Conservation (phyloP, 345 rosid species). For the Lenwebbia sp. region DNA sequence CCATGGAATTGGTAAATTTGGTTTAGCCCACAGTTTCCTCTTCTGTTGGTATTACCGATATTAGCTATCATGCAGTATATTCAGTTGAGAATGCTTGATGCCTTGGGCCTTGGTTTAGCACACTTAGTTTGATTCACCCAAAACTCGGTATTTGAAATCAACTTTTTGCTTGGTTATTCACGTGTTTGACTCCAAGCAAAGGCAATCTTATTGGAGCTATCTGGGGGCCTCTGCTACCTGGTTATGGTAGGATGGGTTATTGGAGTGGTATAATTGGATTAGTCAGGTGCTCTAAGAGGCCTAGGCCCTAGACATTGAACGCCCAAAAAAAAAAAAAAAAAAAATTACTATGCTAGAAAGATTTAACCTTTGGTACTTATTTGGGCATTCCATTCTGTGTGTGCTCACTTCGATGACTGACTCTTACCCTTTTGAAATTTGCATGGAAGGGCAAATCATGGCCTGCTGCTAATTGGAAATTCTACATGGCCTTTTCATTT, state of each 20-base stretch:
- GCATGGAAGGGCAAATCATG: constrained; percentile 66
- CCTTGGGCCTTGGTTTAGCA: not conserved
- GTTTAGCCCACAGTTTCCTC: not conserved
- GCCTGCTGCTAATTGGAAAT: constrained; percentile 88
- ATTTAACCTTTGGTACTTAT: not conserved
- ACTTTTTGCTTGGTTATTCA: not conserved
- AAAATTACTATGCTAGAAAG: not conserved
- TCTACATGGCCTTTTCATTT: constrained; percentile 81
- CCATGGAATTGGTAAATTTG: not conserved
- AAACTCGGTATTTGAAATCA: not conserved
- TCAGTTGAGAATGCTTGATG: not conserved
- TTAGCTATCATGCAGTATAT: not conserved
- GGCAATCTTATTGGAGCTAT: not conserved
- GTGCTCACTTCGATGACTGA: not conserved
- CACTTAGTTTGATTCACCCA: not conserved
- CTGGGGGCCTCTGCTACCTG: no score
- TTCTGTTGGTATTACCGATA: not conserved
- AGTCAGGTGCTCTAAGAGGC: not conserved
- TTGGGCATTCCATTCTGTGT: not conserved
- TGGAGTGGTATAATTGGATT: not conserved
- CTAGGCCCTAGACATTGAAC: not conserved
- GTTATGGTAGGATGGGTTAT: no score
- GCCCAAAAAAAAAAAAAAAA: not conserved
- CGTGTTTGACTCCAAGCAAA: not conserved
- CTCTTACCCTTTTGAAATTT: constrained; percentile 2